These are phyloP conservation scores for Vaucheria bursata DNA, from an alignment of 352 stramenopile species.

Conservation along the genomic window DNA sequence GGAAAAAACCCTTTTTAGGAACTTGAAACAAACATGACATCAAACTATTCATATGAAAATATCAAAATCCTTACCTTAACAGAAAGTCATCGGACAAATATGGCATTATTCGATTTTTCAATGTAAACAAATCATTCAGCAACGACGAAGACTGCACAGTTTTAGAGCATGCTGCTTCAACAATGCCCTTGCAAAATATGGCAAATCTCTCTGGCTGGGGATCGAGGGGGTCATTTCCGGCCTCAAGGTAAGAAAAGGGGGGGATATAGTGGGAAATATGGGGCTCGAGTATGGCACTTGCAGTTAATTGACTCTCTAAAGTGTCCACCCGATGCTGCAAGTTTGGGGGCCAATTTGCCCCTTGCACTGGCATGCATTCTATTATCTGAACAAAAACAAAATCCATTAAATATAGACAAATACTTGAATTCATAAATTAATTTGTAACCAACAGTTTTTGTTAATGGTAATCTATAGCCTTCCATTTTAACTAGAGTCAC, in stretches of 20 bases:
- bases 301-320: slow-evolving; percentile 27
- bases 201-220: not conserved
- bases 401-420: too few species aligned
- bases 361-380: slow-evolving; percentile 25
- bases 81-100: too few species aligned
- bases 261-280: not conserved
- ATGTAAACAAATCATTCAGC: not conserved
- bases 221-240: not conserved
- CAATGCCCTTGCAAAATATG: not conserved
- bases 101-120: not conserved
- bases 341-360: not conserved
- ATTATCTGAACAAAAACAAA: slow-evolving; percentile 14
- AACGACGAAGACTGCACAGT: not conserved
- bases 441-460: too few species aligned
- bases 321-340: slow-evolving; percentile 23
- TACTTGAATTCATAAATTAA: too few species aligned
- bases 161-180: not conserved
- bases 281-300: slow-evolving; percentile 9
- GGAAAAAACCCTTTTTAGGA: too few species aligned
- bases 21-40: too few species aligned
- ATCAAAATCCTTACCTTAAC: too few species aligned
- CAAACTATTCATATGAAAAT: too few species aligned
- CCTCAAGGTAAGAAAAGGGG: not conserved
- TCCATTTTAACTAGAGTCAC: too few species aligned
- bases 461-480: too few species aligned